Evolutionary conservation across 1,284 basidiomycete genomes (phyloP), one percentile per base, ranked within the genome.

Genomic region (Peniophora sp.): DNA sequence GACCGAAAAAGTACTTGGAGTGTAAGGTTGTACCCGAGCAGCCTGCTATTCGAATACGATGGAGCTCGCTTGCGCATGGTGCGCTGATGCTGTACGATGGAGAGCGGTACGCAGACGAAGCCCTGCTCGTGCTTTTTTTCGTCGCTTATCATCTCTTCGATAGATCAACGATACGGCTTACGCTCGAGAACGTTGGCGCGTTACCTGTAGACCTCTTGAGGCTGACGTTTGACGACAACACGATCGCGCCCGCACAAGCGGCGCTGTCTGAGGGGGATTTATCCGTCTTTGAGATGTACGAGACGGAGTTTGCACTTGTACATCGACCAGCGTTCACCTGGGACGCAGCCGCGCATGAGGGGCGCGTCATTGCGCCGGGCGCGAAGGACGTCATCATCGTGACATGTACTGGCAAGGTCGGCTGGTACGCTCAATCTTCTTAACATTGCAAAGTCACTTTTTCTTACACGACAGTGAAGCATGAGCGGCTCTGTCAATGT

Each of bases 21-120:
- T 89, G 85, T 61, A 71, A 75, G 32, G 87, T 97, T 16, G 82
- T 95, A 9, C 83, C 88, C 2, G 84, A 92, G 56, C 91, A 94
- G 61, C 96, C 96, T 3, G 66, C 92, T 27, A 69, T 98, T 50
- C 80, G 89, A 51, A 87, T 97, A 61, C 78, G 90, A 55, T 77
- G 90, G 63, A 89, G 86, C n/a, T 91, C 89, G 5, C 71, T 97
- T 16, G 92, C 85, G 0, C 90, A 96, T 61, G 92, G 92, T 2
- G 91, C 92, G 1, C 72, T 97, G 24, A 95, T 96, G 87, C 71
- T 99, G 49, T 96, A 93, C 62, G 83, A 96, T 50, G 96, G 96
- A 43, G 96, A 99, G 72, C 82, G 70, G 89, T 92, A 56, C 55
- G 44, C 46, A 27, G 35, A 39, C 9, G n/a, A 19, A 20, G 6